Evolutionary conservation across 2,329 filamentous ascomycete genomes (phyloP).

Genomic region (Davidsoniella australis): DNA sequence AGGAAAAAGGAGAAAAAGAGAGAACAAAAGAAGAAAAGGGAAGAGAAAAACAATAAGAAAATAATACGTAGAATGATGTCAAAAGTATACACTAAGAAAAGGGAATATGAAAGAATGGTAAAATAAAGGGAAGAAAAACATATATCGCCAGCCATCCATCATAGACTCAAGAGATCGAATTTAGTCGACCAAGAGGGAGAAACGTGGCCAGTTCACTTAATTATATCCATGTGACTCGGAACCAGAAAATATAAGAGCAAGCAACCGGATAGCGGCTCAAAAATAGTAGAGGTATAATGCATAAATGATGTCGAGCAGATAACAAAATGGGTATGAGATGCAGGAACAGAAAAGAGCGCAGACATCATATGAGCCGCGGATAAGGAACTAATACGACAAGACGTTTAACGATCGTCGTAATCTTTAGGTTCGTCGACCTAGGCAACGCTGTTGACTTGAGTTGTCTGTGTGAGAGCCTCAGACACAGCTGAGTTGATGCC

Average conservation of each 20-base stretch:
- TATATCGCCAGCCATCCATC: neutral
- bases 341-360: neutral
- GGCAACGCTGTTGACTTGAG: neutral
- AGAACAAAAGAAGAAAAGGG: neutral
- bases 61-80: neutral
- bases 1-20: neutral
- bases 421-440: neutral
- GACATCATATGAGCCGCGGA: neutral
- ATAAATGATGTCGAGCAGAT: neutral
- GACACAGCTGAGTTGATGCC: neutral
- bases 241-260: conserved; percentile 3
- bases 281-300: neutral
- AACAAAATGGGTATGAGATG: conserved; percentile 5
- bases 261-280: conserved; percentile 1
- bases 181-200: neutral
- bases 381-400: neutral
- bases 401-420: neutral
- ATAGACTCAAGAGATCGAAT: neutral
- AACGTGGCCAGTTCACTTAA: neutral
- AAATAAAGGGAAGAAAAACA: too few relatives aligned
- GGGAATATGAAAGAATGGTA: conserved; percentile 13
- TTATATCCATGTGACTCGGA: neutral
- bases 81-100: conserved; percentile 11
- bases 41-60: neutral
- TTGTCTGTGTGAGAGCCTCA: neutral